A percentile compares a stretch with the other conserved stretches of the same genome.
phyloP scores from a whole-genome alignment of 2,329 filamentous ascomycete genomes.

The Hymenoscyphus occultus region DNA sequence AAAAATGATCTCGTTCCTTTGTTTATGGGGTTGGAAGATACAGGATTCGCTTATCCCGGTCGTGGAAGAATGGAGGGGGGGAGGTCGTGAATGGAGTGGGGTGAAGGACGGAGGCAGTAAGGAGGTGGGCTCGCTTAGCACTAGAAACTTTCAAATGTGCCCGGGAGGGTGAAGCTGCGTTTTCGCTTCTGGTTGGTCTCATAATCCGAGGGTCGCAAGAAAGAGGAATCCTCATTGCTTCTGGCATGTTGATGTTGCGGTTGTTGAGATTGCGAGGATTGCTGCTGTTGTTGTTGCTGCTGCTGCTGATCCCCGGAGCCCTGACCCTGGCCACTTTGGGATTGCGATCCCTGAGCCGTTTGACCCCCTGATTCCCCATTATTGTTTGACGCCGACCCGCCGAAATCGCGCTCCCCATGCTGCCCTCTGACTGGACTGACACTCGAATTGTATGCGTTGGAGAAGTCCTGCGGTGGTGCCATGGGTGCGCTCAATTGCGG shows the following conservation, averaged over 20 bases:
- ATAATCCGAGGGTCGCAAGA: constrained; percentile 28
- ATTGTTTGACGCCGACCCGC: constrained; percentile 24
- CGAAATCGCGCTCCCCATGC: constrained; percentile 25
- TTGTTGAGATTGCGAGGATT: constrained; percentile 21
- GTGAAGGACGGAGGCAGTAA: not conserved
- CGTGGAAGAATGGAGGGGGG: not conserved
- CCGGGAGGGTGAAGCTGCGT: constrained; percentile 32
- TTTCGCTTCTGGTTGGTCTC: constrained; percentile 33
- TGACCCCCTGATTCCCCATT: constrained; percentile 23
- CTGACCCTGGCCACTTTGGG: constrained; percentile 18
- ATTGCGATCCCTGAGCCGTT: constrained; percentile 10
- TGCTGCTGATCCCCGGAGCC: constrained; percentile 19
- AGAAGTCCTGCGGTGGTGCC: constrained; percentile 50
- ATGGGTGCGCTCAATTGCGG: constrained; percentile 55
- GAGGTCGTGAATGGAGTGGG: not conserved
- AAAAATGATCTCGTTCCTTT: too few relatives aligned
- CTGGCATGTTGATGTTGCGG: constrained; percentile 16
- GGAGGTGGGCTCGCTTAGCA: not conserved
- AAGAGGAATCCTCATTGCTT: constrained; percentile 28
- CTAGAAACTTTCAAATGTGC: constrained; percentile 27
- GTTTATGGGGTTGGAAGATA: too few relatives aligned
- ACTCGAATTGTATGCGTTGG: constrained; percentile 30
- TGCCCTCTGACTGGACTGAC: constrained; percentile 20
- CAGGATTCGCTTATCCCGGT: not conserved
- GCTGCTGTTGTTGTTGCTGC: constrained; percentile 20